phyloP scores from a whole-genome alignment of 306 rosid species.

The Sicyos baderoa region DNA sequence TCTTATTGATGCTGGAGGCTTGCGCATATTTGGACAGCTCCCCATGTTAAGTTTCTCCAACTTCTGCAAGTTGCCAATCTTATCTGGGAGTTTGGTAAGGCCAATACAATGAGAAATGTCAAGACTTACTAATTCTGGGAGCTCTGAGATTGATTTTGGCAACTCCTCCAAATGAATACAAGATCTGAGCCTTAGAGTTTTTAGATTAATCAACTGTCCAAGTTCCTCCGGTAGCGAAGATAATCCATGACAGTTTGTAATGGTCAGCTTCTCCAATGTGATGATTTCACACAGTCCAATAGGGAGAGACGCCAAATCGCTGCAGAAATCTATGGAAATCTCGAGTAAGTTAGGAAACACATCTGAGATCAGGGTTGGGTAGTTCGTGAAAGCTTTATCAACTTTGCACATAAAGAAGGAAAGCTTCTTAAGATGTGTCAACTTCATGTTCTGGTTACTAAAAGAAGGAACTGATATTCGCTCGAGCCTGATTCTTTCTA shows the following conservation, averaged over 20 bases:
- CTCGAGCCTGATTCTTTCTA: constrained; percentile 54
- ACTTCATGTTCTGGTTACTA: constrained; percentile 1
- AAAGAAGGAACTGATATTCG: constrained; percentile 38
- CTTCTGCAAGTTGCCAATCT: constrained; percentile 27
- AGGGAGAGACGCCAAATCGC: constrained; percentile 42
- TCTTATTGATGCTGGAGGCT: constrained; percentile 29
- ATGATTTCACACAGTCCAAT: constrained; percentile 27
- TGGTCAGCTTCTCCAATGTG: constrained; percentile 37
- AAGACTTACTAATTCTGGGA: constrained; percentile 28
- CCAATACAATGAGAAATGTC: constrained; percentile 43
- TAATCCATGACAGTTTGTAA: constrained; percentile 51
- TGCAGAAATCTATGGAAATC: constrained; percentile 48
- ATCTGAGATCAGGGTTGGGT: constrained; percentile 24
- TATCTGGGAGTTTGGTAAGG: constrained; percentile 32
- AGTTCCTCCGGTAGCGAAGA: constrained; percentile 32
- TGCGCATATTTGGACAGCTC: constrained; percentile 26
- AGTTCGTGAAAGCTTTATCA: constrained; percentile 31
- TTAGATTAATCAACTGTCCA: constrained; percentile 32
- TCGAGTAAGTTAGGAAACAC: constrained; percentile 47
- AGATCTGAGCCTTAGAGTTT: constrained; percentile 35
- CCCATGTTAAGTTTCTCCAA: constrained; percentile 26
- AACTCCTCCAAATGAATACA: constrained; percentile 33
- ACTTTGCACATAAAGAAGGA: constrained; percentile 58
- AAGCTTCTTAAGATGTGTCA: constrained; percentile 40
- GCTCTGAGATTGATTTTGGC: constrained; percentile 33